Percentiles rank a stretch among this genome's conserved stretches.
phyloP scores from a whole-genome alignment of 2,329 filamentous ascomycete species.

The Sporothrix inflata region DNA sequence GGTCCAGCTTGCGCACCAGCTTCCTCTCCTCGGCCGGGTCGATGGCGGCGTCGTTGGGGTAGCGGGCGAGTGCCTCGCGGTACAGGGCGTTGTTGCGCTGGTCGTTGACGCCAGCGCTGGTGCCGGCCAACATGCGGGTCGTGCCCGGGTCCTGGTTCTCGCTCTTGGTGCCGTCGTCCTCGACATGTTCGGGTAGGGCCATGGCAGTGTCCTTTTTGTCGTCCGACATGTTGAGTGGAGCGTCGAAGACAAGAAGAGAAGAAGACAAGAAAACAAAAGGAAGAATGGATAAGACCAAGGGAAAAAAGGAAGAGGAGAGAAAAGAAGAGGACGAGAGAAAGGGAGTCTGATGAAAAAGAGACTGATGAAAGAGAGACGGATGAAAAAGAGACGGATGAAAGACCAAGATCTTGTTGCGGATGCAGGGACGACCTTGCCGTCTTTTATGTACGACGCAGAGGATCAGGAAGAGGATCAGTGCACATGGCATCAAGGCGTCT shows the following conservation, averaged over 20 bases:
- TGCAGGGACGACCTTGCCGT: too few relatives aligned
- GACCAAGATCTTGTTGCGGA: too few relatives aligned
- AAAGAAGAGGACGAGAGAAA: not conserved
- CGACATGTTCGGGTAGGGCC: not conserved
- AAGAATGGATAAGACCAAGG: not conserved
- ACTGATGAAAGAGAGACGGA: too few relatives aligned
- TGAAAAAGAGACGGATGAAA: too few relatives aligned
- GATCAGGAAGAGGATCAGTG: too few relatives aligned
- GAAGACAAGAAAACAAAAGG: not conserved
- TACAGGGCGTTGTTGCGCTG: not conserved
- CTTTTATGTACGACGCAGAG: too few relatives aligned
- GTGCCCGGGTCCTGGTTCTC: not conserved
- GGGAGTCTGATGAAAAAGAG: too few relatives aligned
- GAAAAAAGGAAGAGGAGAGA: not conserved
- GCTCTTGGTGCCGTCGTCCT: not conserved
- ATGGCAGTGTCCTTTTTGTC: not conserved
- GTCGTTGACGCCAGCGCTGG: not conserved
- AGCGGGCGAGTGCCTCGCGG: not conserved
- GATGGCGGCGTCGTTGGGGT: slow-evolving; percentile 1
- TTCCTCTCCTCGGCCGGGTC: slow-evolving; percentile 1
- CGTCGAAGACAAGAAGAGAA: not conserved
- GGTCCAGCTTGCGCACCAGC: slow-evolving; percentile 1
- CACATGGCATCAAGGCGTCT: too few relatives aligned
- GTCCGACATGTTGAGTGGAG: not conserved
- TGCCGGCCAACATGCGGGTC: not conserved